Base-by-base conservation (phyloP, 352 stramenopile genomes). In the Pythium utonaiense region DNA sequence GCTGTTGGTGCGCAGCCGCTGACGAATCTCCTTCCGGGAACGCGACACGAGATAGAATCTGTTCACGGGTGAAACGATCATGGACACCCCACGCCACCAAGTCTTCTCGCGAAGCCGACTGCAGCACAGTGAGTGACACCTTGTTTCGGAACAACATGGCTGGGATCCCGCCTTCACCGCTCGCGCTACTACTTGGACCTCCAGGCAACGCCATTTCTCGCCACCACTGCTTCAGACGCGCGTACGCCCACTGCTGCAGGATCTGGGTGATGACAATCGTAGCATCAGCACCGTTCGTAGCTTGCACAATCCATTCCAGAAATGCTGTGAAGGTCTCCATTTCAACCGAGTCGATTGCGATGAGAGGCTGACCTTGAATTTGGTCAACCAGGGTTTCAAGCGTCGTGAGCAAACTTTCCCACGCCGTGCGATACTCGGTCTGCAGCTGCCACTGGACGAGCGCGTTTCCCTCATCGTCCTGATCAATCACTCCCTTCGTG, bases 31-130 rank as follows among this genome's bases (percentile, higher is more conserved):
- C 45, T 51, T 62, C 60, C 1, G 60, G 60, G 21, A 62, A 67
- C 2, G 47, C 36, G 22, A 78, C 57, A 10, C 75, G 66, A 10
- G 65, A 56, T 28, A 91, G 41, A 63, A 91, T 71, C 55, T 80
- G 71, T 17, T 91, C 77, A 19, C 78, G 73, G 19, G 51, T 72
- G 45, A 77, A 71, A 1, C 78, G 75, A 51, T 89, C 78, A 14
- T 67, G 60, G 34, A 91, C 70, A 3, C 78, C 78, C 78, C 78
- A 91, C 0, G 77, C 80, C n/a, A 89, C 81, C 0, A 91, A 53
- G 30, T 88, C 81, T 64, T 91, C 81, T 7, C 78, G 74, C 9
- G 81, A 88, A 24, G 81, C 78, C 14, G 61, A 64, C 42, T 80
- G 66, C n/a, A 91, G 55, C 36, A 57, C 66, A 3, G 67, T 50